These are phyloP conservation scores for Parmales sp. DNA, from an alignment of 108 stramenopile genomes.

Conservation along the genomic window DNA sequence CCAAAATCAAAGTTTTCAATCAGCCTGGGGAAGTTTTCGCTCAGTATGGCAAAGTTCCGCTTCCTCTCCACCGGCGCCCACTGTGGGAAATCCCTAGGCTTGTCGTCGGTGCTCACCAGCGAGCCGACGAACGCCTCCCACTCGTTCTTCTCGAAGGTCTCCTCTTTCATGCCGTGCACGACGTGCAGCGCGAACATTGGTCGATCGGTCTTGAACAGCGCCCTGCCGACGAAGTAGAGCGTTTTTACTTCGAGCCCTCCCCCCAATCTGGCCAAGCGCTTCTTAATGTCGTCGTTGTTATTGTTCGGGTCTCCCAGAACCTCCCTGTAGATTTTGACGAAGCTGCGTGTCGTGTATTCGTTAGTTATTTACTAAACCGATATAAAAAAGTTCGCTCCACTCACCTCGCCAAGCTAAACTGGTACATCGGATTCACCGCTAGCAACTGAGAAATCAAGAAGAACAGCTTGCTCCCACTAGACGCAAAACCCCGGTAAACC, in stretches of 20 bases:
- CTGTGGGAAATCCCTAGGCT: slow-evolving; percentile 21
- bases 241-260: slow-evolving; percentile 31
- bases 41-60: slow-evolving; percentile 19
- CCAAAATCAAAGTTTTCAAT: slow-evolving; percentile 20
- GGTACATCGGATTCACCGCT: slow-evolving; percentile 43
- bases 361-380: no score
- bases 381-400: no score
- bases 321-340: slow-evolving; percentile 31
- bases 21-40: slow-evolving; percentile 28
- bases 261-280: slow-evolving; percentile 27
- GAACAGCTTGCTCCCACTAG: slow-evolving; percentile 36
- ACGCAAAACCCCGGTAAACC: slow-evolving; percentile 36
- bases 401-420: slow-evolving; percentile 42
- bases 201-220: slow-evolving; percentile 41
- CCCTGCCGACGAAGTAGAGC: slow-evolving; percentile 33
- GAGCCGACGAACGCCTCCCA: slow-evolving; percentile 48
- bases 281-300: slow-evolving; percentile 12
- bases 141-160: slow-evolving; percentile 34
- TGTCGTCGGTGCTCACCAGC: slow-evolving; percentile 11
- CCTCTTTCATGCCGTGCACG: slow-evolving; percentile 36
- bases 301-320: slow-evolving; percentile 14
- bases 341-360: no score
- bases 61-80: slow-evolving; percentile 37
- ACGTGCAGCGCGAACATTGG: slow-evolving; percentile 50
- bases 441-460: slow-evolving; percentile 33